Conservation (phyloP, 345 rosid species). For the Euphorbia peplus region DNA sequence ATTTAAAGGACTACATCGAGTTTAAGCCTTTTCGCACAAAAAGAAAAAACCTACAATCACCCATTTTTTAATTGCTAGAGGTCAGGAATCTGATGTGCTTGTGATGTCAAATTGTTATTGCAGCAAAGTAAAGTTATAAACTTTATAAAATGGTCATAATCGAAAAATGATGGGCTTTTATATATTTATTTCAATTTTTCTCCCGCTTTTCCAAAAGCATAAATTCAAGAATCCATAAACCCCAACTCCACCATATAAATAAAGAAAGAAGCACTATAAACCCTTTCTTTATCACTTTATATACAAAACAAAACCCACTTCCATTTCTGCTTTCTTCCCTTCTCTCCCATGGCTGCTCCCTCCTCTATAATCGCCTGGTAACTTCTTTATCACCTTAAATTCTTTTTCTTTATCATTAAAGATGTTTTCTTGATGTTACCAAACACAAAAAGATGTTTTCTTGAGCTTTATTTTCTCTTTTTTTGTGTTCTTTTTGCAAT, state of each 20-base stretch:
- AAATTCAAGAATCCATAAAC: not conserved
- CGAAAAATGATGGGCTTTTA: too few species aligned
- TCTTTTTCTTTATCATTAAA: not conserved
- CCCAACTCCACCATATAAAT: not conserved
- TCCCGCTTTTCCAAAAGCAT: too few species aligned
- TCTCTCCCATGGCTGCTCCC: constrained; percentile 14
- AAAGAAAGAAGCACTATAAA: constrained; percentile 1
- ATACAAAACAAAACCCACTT: not conserved
- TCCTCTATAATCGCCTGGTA: constrained; percentile 26
- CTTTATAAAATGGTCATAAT: too few species aligned
- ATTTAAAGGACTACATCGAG: too few species aligned
- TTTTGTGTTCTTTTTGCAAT: not conserved
- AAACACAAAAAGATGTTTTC: not conserved
- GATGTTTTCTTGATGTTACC: not conserved
- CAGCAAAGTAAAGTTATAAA: too few species aligned
- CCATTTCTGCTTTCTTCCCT: not conserved
- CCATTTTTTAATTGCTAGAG: too few species aligned
- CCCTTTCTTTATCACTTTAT: not conserved
- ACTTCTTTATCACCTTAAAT: not conserved
- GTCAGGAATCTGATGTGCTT: too few species aligned
- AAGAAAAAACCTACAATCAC: too few species aligned
- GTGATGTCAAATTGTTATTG: too few species aligned
- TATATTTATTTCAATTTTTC: too few species aligned
- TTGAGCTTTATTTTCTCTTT: not conserved
- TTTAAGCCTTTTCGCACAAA: too few species aligned